These are phyloP conservation scores for Oryza nivara DNA, from an alignment of 176 grass and related monocot genomes.

Conservation along the genomic window DNA sequence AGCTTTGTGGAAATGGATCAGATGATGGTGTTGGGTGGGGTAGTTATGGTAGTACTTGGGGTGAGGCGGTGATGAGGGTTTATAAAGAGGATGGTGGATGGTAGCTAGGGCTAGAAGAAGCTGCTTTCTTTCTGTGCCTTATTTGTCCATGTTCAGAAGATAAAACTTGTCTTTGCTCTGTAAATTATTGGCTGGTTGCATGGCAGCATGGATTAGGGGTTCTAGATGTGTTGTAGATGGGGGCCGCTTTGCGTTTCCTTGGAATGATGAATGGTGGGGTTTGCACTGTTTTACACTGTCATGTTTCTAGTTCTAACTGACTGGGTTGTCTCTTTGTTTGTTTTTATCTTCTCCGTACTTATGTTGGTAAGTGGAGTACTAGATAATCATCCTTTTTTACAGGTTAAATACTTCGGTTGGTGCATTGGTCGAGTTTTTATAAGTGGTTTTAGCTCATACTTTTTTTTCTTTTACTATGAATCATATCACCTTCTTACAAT, in stretches of 20 bases:
- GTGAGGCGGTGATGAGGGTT: constrained; percentile 19
- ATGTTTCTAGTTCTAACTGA: constrained; percentile 44
- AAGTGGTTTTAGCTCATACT: neutral
- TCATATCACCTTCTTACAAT: neutral
- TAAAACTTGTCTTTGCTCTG: constrained; percentile 49
- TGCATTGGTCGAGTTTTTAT: neutral
- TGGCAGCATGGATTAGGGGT: constrained; percentile 33
- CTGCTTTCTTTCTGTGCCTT: constrained; percentile 44
- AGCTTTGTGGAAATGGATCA: constrained; percentile 44
- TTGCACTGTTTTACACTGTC: constrained; percentile 23
- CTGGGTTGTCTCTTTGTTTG: neutral
- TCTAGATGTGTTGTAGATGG: constrained; percentile 20
- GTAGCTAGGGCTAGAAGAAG: constrained; percentile 15
- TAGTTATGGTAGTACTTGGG: constrained; percentile 31
- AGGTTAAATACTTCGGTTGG: neutral
- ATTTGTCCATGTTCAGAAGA: constrained; percentile 43
- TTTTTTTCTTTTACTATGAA: too few relatives aligned
- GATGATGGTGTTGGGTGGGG: constrained; percentile 22
- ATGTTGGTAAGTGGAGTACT: neutral
- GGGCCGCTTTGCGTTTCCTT: constrained; percentile 20
- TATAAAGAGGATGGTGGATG: constrained; percentile 50
- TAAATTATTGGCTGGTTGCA: constrained; percentile 48
- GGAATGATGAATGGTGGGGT: constrained; percentile 58
- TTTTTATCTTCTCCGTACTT: neutral
- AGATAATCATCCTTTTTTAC: neutral